Conservation (phyloP, 2,329 filamentous ascomycete species). For the Rugonectria rugulosa region DNA sequence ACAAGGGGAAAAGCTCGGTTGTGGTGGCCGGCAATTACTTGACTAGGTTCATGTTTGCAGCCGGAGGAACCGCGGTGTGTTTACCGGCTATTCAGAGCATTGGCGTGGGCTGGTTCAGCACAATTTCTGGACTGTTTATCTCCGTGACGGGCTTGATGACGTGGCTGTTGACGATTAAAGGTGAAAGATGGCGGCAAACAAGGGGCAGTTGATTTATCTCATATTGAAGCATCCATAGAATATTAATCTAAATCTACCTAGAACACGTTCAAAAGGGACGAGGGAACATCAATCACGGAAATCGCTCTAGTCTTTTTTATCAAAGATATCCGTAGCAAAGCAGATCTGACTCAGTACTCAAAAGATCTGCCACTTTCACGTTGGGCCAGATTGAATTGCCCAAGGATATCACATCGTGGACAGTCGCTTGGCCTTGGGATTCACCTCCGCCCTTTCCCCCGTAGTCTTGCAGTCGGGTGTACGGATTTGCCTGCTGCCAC, state of each 20-base stretch:
- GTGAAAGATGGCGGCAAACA: constrained; percentile 27
- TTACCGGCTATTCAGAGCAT: constrained; percentile 73
- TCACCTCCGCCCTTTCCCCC: not conserved
- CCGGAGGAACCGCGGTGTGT: constrained; percentile 70
- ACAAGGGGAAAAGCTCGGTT: constrained; percentile 62
- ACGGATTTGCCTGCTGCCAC: not conserved
- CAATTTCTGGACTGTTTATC: constrained; percentile 52
- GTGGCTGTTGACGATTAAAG: constrained; percentile 23
- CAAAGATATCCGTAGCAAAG: not conserved
- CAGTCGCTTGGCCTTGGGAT: not conserved
- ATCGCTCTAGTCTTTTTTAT: too few relatives aligned
- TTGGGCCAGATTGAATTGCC: not conserved
- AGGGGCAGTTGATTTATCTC: constrained; percentile 1
- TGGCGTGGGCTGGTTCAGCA: constrained; percentile 80
- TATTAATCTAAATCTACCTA: too few relatives aligned
- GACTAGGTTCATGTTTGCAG: constrained; percentile 75
- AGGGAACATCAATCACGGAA: too few relatives aligned
- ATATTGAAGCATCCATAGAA: too few relatives aligned
- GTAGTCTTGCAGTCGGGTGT: not conserved
- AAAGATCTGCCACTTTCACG: not conserved
- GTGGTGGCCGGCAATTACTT: constrained; percentile 80
- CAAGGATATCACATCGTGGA: not conserved
- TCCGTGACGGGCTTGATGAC: constrained; percentile 23
- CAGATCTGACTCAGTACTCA: not conserved
- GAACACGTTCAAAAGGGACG: too few relatives aligned